Percentiles rank a stretch among this genome's conserved stretches.
phyloP scores from a whole-genome alignment of 306 rosid species.

The Trichosanthes truncata region DNA sequence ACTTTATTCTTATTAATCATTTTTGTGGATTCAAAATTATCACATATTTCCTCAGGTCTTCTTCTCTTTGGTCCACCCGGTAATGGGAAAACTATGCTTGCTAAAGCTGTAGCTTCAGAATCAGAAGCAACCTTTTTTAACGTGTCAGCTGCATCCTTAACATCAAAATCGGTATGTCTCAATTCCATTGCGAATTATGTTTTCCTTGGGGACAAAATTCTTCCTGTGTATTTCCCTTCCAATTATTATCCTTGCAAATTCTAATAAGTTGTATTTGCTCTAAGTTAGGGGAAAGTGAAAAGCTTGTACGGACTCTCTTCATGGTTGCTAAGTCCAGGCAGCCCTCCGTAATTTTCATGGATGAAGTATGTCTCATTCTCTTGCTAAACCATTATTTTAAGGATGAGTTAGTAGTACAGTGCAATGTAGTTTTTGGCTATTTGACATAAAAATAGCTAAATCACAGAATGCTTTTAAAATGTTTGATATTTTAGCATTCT shows the following conservation, averaged over 20 bases:
- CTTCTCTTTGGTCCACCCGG: constrained; percentile 99
- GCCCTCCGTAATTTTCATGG: constrained; percentile 95
- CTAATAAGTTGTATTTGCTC: constrained; percentile 18
- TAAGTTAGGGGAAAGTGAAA: constrained; percentile 81
- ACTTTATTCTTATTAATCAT: neutral
- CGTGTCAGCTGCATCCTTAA: constrained; percentile 81
- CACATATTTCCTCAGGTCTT: constrained; percentile 43
- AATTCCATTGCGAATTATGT: neutral
- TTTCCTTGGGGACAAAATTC: neutral
- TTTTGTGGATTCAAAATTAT: neutral
- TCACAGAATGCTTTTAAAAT: neutral
- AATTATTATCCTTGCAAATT: constrained; percentile 10
- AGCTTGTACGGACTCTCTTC: constrained; percentile 91
- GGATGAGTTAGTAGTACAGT: neutral
- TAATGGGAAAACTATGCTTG: constrained; percentile 98
- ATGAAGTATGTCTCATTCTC: constrained; percentile 51
- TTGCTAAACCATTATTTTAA: neutral
- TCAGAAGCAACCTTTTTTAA: constrained; percentile 94
- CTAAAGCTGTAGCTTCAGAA: constrained; percentile 98
- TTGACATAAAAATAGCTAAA: neutral
- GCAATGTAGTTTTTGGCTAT: neutral
- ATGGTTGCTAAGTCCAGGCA: constrained; percentile 87
- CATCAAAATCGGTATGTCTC: constrained; percentile 89
- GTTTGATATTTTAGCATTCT: neutral
- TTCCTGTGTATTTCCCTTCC: neutral